Base-by-base conservation (phyloP, 805 yeast species). In the Wickerhamiella domercqiae region DNA sequence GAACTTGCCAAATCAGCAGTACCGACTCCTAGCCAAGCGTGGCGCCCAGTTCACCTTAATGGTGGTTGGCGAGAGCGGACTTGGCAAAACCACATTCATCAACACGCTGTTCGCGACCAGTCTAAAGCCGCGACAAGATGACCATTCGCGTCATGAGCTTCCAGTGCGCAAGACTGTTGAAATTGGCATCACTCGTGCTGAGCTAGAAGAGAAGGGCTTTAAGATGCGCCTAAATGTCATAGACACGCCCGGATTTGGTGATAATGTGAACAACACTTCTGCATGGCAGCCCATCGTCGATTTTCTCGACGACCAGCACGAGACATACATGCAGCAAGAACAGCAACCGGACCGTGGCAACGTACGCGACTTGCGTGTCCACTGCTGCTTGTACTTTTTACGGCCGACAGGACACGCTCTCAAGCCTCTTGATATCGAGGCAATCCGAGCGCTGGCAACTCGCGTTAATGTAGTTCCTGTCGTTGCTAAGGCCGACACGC, bases 11-110 rank as follows among this genome's bases (percentile, higher is more conserved):
- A 53, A 53, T 45, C 59, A 55, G 47, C 45, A 55, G 55, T 51
- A 47, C 37, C 51, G 50, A 38, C 47, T 41, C 45, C 47, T 63
- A 19, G 59, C 62, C 36, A 54, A 59, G 42, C 45, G 53, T 6
- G 94, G 94, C 14, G 73, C 81, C 16, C 64, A 74, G 19, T 78
- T 81, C 59, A 82, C 93, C 33, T 51, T 86, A 39, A 73, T 84
- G 79, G 73, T 83, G 26, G 84, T 78, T 34, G 95, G 96, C 21
- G 84, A 78, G 56, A 66, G 78, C 36, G 95, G 95, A 3, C 65
- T 80, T 37, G 94, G 93, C 33, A 70, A 67, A 35, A 52, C 57
- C 29, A 57, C 60, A 7, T 81, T 84, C 45, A 62, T 83, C 48
- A 81, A 86, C 63, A 75, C 93, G 6, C 64, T 86, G 44, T 79